Evolutionary conservation across 228 moss, liverwort and hornwort species (phyloP).

Genomic region (Sphagnum magellanicum): DNA sequence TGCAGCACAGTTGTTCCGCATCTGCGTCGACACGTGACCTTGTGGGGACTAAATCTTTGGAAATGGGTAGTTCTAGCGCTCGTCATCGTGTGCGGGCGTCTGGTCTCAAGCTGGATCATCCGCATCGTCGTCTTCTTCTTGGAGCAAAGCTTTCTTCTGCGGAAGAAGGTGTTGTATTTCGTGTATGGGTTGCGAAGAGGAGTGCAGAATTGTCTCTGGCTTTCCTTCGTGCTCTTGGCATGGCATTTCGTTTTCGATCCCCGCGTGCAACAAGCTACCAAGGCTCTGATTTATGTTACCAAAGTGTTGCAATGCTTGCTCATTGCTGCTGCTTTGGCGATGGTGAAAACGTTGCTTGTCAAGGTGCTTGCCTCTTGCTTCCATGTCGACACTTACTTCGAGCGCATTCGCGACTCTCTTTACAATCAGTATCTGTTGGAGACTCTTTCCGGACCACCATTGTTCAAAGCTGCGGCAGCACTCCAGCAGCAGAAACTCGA

Average conservation of each 20-base stretch:
- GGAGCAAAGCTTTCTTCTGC: conserved; percentile 42
- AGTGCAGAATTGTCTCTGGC: conserved; percentile 75
- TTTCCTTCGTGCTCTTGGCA: conserved; percentile 75
- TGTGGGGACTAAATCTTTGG: conserved; percentile 45
- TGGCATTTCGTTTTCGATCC: conserved; percentile 91
- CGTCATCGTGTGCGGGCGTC: conserved; percentile 42
- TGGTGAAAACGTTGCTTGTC: conserved; percentile 72
- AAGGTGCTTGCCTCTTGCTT: conserved; percentile 88
- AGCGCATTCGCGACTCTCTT: conserved; percentile 85
- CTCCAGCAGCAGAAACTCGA: conserved; percentile 58
- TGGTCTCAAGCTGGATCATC: conserved; percentile 41
- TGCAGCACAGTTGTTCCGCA: conserved; percentile 22
- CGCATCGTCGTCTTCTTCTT: conserved; percentile 27
- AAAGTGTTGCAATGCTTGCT: conserved; percentile 72
- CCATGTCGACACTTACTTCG: conserved; percentile 86
- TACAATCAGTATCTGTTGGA: conserved; percentile 93
- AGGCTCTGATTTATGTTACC: conserved; percentile 63
- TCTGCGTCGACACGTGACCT: conserved; percentile 4
- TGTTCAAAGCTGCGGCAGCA: conserved; percentile 8
- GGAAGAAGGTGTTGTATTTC: conserved; percentile 55
- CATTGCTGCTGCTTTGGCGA: conserved; percentile 48
- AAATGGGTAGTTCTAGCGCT: conserved; percentile 48
- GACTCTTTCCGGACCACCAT: conserved; percentile 62
- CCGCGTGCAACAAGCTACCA: conserved; percentile 34
- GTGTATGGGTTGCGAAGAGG: conserved; percentile 47